Evolutionary conservation across 495 filamentous ascomycete species (phyloP), one percentile per base, ranked within the genome.

Genomic region (Tuber microsphaerosporum): DNA sequence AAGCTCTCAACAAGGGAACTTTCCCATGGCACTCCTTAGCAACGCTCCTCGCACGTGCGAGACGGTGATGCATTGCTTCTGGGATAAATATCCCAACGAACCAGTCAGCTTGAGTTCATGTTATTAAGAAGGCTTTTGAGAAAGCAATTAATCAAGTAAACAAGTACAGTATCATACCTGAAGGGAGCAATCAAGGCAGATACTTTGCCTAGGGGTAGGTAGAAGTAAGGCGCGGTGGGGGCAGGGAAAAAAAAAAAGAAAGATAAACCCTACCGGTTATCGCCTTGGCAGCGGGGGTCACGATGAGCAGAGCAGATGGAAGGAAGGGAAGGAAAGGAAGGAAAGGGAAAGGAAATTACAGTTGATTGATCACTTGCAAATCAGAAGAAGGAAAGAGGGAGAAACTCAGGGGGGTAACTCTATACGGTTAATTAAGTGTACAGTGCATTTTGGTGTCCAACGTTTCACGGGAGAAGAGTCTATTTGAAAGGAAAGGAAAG

Each of bases 1-100:
- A 45, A 72, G 86, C 87, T 39, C 85, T 83, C 70, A 90, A 81
- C 0, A 85, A 85, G 0, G 88, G 88, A 22, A 88, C 82, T 26
- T 84, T 85, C 71, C 78, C 74, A 83, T 89, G 87, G 20, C 83
- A 86, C 51, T 69, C 20, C 65, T 76, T 73, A 17, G 72, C 80
- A 3, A 45, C 45, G 31, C 48, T 41, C 41, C 77, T 82, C 22
- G 76, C 72, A 69, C 65, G 74, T n/a, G 46, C 17, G 12, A 75
- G 26, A 42, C 42, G 56, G 34, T 65, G 10, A 31, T 65, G 16
- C 56, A 65, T 65, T 34, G 14, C 26, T 16, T 31, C 56, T 26
- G 10, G 2, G 5, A n/a, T n/a, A n/a, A n/a, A n/a, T n/a, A n/a
- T n/a, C n/a, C n/a, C n/a, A n/a, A 31, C 12, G 16, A 31, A 65